phyloP scores from a whole-genome alignment of 2,329 filamentous ascomycete genomes.

The Paraconiothyrium sp. region DNA sequence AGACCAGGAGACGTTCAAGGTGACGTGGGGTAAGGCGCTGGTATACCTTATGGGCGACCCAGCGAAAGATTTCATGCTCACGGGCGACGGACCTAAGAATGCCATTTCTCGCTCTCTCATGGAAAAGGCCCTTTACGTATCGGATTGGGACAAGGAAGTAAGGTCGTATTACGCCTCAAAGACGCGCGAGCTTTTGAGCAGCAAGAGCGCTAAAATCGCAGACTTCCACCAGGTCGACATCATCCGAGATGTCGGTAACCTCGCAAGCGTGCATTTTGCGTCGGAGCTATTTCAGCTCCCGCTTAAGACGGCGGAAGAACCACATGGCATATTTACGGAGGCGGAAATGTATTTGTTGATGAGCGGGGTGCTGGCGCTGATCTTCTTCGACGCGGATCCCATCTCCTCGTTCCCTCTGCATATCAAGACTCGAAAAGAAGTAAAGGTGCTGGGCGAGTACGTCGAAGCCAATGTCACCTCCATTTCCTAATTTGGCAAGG shows the following conservation, averaged over 20 bases:
- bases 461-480: conserved; percentile 60
- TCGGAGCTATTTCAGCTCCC: conserved; percentile 65
- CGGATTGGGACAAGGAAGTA: conserved; percentile 70
- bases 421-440: conserved; percentile 58
- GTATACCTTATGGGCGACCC: conserved; percentile 69
- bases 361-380: conserved; percentile 61
- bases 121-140: conserved; percentile 67
- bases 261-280: conserved; percentile 64
- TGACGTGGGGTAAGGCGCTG: conserved; percentile 71
- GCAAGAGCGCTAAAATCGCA: conserved; percentile 71
- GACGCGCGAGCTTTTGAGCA: conserved; percentile 66
- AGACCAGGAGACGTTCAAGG: conserved; percentile 69
- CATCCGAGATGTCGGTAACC: conserved; percentile 66
- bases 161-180: conserved; percentile 73
- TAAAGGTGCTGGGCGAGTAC: conserved; percentile 60
- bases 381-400: conserved; percentile 66
- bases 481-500: conserved; percentile 53
- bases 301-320: conserved; percentile 62
- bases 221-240: conserved; percentile 75
- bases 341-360: conserved; percentile 64
- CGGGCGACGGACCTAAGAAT: conserved; percentile 47
- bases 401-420: conserved; percentile 62
- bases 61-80: conserved; percentile 66
- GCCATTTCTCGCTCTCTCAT: conserved; percentile 43
- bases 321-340: conserved; percentile 63